Evolutionary conservation across 352 stramenopile genomes (phyloP).

Genomic region (Pythium myriotylum): DNA sequence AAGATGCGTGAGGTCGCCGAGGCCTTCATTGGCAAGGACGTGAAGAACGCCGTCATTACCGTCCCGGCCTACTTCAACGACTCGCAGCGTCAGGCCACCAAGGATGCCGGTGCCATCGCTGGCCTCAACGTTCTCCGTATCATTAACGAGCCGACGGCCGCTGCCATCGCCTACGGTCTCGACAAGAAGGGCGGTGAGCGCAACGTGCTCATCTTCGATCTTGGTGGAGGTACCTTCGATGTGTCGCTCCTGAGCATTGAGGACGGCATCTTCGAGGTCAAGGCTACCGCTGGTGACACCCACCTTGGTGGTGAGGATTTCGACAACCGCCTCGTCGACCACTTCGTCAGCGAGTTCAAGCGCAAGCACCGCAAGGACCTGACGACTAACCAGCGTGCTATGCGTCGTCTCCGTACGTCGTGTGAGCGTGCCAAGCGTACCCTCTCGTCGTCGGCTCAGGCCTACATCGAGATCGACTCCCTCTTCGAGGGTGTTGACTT

Average conservation of each 20-base stretch:
- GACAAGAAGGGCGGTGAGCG: constrained; percentile 94
- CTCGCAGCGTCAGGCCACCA: constrained; percentile 32
- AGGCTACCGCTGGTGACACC: constrained; percentile 94
- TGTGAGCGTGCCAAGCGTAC: constrained; percentile 95
- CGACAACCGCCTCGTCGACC: constrained; percentile 94
- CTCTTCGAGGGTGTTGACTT: constrained; percentile 94
- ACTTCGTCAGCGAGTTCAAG: constrained; percentile 94
- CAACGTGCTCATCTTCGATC: constrained; percentile 97
- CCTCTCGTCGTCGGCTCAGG: constrained; percentile 91
- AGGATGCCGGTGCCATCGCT: constrained; percentile 36
- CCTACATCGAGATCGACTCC: constrained; percentile 95
- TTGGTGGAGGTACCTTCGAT: constrained; percentile 96
- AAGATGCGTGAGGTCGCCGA: constrained; percentile 57
- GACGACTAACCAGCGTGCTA: constrained; percentile 82
- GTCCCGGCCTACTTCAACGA: constrained; percentile 35
- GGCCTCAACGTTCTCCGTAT: constrained; percentile 44
- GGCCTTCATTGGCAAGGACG: constrained; percentile 34
- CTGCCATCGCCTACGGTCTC: constrained; percentile 94
- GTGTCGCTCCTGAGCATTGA: constrained; percentile 94
- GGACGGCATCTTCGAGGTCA: constrained; percentile 96
- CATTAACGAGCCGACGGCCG: constrained; percentile 95
- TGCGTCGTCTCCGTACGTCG: constrained; percentile 90
- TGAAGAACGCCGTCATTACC: constrained; percentile 34
- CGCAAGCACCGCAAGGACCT: constrained; percentile 90
- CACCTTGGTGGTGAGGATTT: constrained; percentile 95